Evolutionary conservation across 2,329 filamentous ascomycete species (phyloP), one percentile per base, ranked within the genome.

Genomic region (Pseudohalonectria lignicola): DNA sequence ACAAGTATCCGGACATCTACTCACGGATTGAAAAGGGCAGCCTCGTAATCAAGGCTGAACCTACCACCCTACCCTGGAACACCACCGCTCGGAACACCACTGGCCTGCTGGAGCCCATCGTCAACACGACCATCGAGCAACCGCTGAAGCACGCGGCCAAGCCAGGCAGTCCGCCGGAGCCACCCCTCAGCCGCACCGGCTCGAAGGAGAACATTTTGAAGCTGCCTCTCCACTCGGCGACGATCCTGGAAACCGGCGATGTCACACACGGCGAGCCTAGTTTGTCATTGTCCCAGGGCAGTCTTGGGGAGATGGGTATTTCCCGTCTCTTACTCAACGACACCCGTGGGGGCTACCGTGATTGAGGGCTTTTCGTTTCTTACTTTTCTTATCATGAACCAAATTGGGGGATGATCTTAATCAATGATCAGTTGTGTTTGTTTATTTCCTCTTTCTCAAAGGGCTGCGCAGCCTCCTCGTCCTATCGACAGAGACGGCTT

Each of bases 1-100:
- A 80, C 54, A 79, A 76, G 47, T 77, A 76, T 45, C 71, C 74
- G 3, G 67, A 67, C 12, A 68, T 73, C 23, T 79, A 75, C 47
- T 62, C 67, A 18, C 59, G 61, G 39, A 72, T 74, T 33, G 72
- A 76, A 48, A 75, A 74, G 53, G 67, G 69, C 23, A 58, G 61
- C 4, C 63, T 71, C 39, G 64, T 66, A 33, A 50, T 60, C 41
- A 63, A 67, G 45, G 62, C n/a, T n/a, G n/a, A n/a, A n/a, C n/a
- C n/a, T n/a, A n/a, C n/a, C n/a, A n/a, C n/a, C n/a, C n/a, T n/a
- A 12, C 23, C 23, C 8, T 7, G 23, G 23, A 26, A 54, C 8
- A 36, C 25, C 34, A 36, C 15, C 33, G 48, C 53, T 21, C 57
- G 60, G 26, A 65, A 53, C 42, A 67, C 58, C 42, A 60, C n/a